phyloP scores from a whole-genome alignment of 768 basidiomycete species.

The Kondoa malvinella region DNA sequence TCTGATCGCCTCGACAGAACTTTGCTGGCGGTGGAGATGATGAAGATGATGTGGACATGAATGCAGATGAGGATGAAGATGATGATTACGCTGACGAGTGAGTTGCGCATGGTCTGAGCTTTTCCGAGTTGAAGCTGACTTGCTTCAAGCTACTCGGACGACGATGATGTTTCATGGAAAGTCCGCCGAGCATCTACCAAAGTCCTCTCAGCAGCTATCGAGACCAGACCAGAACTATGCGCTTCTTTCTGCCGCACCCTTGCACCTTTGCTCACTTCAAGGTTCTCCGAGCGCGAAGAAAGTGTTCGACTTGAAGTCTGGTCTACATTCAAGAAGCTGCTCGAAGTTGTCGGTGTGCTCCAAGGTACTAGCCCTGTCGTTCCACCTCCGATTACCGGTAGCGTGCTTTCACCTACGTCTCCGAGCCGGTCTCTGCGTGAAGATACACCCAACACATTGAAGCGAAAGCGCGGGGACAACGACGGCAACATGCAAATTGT shows the following conservation, averaged over 20 bases:
- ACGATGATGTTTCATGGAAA: slow-evolving; percentile 96
- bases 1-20: too few species aligned
- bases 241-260: slow-evolving; percentile 61
- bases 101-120: slow-evolving; percentile 60
- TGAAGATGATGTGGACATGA: slow-evolving; percentile 27
- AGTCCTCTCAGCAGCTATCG: slow-evolving; percentile 63
- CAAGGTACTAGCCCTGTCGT: slow-evolving; percentile 43
- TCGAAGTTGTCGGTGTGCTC: slow-evolving; percentile 43
- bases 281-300: slow-evolving; percentile 87
- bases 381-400: slow-evolving; percentile 36
- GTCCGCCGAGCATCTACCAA: slow-evolving; percentile 87
- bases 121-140: too few species aligned
- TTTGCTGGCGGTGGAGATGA: slow-evolving; percentile 17
- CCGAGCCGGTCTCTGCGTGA: neutral
- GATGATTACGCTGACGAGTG: slow-evolving; percentile 46
- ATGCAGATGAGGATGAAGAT: slow-evolving; percentile 47
- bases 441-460: slow-evolving; percentile 19
- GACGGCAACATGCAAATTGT: neutral
- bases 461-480: slow-evolving; percentile 40
- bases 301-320: slow-evolving; percentile 85
- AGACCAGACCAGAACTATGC: slow-evolving; percentile 77
- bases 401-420: neutral
- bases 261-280: slow-evolving; percentile 71
- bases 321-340: slow-evolving; percentile 60
- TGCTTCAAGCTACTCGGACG: slow-evolving; percentile 96